A percentile compares a stretch with the other conserved stretches of the same genome.
phyloP scores from a whole-genome alignment of 768 basidiomycete genomes.

The Amanita polypyramis region DNA sequence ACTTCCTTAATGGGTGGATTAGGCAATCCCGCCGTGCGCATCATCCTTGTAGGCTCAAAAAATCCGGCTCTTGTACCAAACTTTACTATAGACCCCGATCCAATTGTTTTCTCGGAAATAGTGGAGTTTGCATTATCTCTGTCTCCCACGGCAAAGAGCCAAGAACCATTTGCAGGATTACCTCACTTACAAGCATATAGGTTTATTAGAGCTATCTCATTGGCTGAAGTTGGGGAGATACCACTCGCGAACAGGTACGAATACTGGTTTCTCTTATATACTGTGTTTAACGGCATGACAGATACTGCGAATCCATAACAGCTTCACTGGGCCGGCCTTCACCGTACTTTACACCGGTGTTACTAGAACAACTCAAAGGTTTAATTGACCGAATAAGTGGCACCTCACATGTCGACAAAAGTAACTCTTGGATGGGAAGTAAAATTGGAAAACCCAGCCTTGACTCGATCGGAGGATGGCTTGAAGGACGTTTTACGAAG shows the following conservation, averaged over 20 bases:
- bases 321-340: constrained; percentile 51
- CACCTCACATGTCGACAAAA: constrained; percentile 63
- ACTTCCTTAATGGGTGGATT: constrained; percentile 64
- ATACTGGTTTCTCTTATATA: neutral
- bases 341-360: constrained; percentile 51
- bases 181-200: constrained; percentile 85
- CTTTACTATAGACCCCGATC: constrained; percentile 59
- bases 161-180: constrained; percentile 75
- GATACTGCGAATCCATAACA: constrained; percentile 90
- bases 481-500: constrained; percentile 87
- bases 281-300: constrained; percentile 19
- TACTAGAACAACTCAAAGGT: constrained; percentile 67
- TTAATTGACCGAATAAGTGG: constrained; percentile 73
- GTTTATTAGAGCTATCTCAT: constrained; percentile 59
- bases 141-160: constrained; percentile 64
- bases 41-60: constrained; percentile 65
- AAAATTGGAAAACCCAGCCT: constrained; percentile 87
- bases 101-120: constrained; percentile 81
- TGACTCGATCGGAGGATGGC: constrained; percentile 84
- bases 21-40: constrained; percentile 55
- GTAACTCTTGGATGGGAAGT: constrained; percentile 76
- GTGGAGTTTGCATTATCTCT: constrained; percentile 85
- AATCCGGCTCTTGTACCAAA: constrained; percentile 39
- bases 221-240: constrained; percentile 78
- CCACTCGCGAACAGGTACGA: constrained; percentile 64